A percentile compares a stretch with the other conserved stretches of the same genome.
Evolutionary conservation across 805 yeast species (phyloP).

Genomic region (Wickerhamiella azymoides): DNA sequence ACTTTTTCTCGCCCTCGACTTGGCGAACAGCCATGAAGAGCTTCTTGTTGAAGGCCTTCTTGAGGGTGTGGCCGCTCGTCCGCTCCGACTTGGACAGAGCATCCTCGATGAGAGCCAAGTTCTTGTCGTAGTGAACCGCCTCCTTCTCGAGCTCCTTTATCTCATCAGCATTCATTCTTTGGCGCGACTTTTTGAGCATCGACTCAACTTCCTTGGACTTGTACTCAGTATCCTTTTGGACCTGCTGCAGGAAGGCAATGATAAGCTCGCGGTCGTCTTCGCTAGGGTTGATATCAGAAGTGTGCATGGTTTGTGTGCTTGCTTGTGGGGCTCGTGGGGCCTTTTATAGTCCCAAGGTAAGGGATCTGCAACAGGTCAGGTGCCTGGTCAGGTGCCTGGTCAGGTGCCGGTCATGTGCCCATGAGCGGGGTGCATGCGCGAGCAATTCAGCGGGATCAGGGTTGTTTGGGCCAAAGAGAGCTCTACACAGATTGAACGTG

Average conservation of each 20-base stretch:
- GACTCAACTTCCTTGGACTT: slow-evolving; percentile 14
- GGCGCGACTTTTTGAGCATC: slow-evolving; percentile 16
- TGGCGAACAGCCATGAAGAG: slow-evolving; percentile 15
- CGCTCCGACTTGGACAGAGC: slow-evolving; percentile 18
- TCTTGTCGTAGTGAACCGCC: slow-evolving; percentile 12
- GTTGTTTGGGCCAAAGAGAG: background rate
- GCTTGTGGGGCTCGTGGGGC: too few relatives aligned
- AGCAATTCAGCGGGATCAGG: background rate
- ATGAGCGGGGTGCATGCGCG: background rate
- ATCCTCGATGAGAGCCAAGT: slow-evolving; percentile 17
- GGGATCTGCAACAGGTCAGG: background rate
- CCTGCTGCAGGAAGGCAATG: slow-evolving; percentile 15
- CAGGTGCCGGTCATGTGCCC: background rate
- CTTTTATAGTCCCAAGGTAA: background rate
- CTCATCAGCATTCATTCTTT: slow-evolving; percentile 14
- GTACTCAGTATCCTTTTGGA: slow-evolving; percentile 12
- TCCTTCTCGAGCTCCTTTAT: slow-evolving; percentile 16
- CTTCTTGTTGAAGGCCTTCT: slow-evolving; percentile 21
- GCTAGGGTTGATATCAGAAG: slow-evolving; percentile 20
- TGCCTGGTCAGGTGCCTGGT: background rate
- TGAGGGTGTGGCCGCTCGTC: slow-evolving; percentile 20
- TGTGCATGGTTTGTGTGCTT: slow-evolving; percentile 9
- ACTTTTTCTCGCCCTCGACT: slow-evolving; percentile 13
- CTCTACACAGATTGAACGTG: background rate
- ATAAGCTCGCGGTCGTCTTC: slow-evolving; percentile 18